These are phyloP conservation scores for Tardiomyces digboiensis DNA, from an alignment of 1,139 yeast species.

Conservation along the genomic window DNA sequence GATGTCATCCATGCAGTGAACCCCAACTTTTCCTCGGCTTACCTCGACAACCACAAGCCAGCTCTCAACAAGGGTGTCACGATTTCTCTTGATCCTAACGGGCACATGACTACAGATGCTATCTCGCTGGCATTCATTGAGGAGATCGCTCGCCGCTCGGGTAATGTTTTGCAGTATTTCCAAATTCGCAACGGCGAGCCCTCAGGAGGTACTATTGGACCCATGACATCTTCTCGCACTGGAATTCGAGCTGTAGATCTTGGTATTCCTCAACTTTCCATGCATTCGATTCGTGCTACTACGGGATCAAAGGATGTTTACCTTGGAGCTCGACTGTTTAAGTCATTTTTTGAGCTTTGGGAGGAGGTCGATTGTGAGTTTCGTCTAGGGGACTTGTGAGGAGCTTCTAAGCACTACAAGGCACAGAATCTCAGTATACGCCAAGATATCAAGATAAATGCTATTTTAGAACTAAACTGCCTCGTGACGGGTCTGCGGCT, in stretches of 20 bases:
- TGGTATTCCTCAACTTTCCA: constrained; percentile 88
- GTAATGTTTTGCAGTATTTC: constrained; percentile 48
- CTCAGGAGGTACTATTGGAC: constrained; percentile 95
- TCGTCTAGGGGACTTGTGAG: constrained; percentile 21
- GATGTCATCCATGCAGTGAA: constrained; percentile 96
- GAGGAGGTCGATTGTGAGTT: constrained; percentile 24
- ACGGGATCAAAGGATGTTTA: constrained; percentile 80
- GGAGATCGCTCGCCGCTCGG: constrained; percentile 52
- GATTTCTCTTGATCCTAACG: constrained; percentile 65
- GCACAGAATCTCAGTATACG: too few species aligned
- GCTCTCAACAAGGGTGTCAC: constrained; percentile 69
- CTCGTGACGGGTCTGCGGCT: too few species aligned
- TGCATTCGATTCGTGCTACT: constrained; percentile 95
- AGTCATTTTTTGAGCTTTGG: constrained; percentile 51
- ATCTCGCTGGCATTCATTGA: constrained; percentile 58
- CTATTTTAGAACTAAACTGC: too few species aligned
- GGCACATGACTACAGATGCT: constrained; percentile 73
- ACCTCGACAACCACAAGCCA: constrained; percentile 68
- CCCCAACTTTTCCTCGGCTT: constrained; percentile 67
- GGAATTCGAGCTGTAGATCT: constrained; percentile 85
- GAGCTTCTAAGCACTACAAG: too few species aligned
- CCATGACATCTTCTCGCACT: constrained; percentile 74
- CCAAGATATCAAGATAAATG: too few species aligned
- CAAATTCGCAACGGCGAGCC: constrained; percentile 76
- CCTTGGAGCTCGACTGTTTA: constrained; percentile 56